phyloP scores from a whole-genome alignment of 139 green algal species.

The Diplosphaera chodatii region DNA sequence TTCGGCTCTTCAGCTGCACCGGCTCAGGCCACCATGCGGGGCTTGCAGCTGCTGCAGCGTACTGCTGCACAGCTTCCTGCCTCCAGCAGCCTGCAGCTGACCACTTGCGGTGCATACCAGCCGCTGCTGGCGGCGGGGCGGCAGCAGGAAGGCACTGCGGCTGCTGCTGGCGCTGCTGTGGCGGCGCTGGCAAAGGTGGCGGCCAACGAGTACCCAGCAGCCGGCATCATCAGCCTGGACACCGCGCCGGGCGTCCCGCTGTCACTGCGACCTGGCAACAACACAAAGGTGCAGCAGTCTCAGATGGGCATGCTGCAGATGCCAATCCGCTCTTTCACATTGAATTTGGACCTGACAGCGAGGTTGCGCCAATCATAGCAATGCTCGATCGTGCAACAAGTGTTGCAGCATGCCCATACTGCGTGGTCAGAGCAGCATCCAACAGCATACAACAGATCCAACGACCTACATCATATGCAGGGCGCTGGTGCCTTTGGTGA shows the following conservation, averaged over 20 bases:
- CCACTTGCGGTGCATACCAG: background rate
- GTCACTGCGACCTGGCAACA: no score
- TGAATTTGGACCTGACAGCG: no score
- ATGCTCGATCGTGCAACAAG: no score
- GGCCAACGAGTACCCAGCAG: slow-evolving; percentile 2
- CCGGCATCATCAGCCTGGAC: slow-evolving; percentile 5
- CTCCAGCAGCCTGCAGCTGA: slow-evolving; percentile 3
- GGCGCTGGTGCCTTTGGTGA: slow-evolving; percentile 4
- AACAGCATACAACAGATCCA: no score
- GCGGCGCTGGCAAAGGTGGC: slow-evolving; percentile 13
- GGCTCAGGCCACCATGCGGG: background rate
- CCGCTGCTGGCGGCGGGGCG: background rate
- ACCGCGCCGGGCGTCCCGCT: no score
- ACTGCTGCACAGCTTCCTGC: background rate
- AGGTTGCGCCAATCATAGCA: no score
- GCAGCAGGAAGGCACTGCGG: background rate
- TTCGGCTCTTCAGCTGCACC: background rate
- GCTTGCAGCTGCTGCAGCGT: slow-evolving; percentile 1
- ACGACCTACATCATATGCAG: background rate
- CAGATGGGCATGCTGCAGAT: no score
- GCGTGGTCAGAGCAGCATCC: no score
- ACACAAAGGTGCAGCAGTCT: background rate
- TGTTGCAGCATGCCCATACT: no score
- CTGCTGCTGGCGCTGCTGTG: background rate
- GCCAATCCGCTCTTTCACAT: no score